These are phyloP conservation scores for Cucumis variabilis DNA, from an alignment of 331 rosid genomes.

Conservation along the genomic window DNA sequence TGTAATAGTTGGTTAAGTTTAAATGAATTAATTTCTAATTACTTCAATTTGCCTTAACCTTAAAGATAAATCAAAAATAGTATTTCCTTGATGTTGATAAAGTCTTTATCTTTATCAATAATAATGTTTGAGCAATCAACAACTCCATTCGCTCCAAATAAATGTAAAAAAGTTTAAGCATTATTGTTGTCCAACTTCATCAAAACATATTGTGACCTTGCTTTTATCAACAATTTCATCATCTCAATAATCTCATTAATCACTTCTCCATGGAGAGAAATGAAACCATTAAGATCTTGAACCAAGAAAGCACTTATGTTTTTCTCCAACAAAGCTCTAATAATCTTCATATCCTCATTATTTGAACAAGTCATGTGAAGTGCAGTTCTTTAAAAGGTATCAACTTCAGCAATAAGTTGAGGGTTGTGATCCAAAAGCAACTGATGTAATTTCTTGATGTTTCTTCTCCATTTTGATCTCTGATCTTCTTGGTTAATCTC, in stretches of 20 bases:
- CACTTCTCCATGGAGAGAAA: slow-evolving; percentile 9
- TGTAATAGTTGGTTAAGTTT: no score
- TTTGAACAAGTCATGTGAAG: no score
- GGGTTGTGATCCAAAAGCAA: no score
- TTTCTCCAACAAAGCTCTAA: not conserved
- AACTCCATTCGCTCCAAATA: not conserved
- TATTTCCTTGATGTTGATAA: not conserved
- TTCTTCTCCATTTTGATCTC: no score
- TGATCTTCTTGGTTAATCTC: no score
- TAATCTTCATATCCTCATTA: no score
- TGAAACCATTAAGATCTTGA: not conserved
- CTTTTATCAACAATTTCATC: not conserved
- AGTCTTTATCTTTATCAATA: not conserved
- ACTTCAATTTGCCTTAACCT: not conserved
- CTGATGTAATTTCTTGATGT: no score
- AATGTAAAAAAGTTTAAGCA: slow-evolving; percentile 8
- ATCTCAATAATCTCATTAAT: not conserved
- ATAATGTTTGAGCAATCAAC: not conserved
- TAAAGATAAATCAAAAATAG: not conserved
- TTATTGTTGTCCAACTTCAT: not conserved
- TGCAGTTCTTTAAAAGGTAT: no score
- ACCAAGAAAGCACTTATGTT: not conserved
- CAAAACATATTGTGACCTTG: not conserved
- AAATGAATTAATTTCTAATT: no score
- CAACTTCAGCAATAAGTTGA: no score